phyloP scores from a whole-genome alignment of 805 yeast genomes.

The Wickerhamiella bombiphila region DNA sequence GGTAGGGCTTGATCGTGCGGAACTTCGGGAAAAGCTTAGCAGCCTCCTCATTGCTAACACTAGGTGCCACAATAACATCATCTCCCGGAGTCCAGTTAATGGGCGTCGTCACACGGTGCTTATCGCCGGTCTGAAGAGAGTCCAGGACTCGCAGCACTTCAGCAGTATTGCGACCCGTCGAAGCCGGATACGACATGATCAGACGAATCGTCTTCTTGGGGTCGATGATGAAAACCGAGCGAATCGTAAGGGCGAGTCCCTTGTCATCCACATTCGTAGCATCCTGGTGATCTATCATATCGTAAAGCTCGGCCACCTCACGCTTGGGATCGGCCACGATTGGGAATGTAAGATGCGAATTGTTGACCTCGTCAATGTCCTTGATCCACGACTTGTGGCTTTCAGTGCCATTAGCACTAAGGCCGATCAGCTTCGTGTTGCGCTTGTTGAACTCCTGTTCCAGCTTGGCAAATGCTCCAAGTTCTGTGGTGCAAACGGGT shows the following conservation, averaged over 20 bases:
- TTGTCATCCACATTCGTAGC: conserved; percentile 55
- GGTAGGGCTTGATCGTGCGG: conserved; percentile 82
- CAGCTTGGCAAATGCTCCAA: conserved; percentile 86
- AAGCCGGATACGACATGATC: conserved; percentile 81
- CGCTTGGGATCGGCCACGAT: conserved; percentile 79
- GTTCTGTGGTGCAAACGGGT: conserved; percentile 93
- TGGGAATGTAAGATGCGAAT: conserved; percentile 69
- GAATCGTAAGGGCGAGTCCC: conserved; percentile 76
- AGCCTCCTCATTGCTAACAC: conserved; percentile 70
- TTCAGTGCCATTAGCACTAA: conserved; percentile 75
- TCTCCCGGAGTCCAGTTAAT: conserved; percentile 86
- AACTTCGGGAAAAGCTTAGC: conserved; percentile 78
- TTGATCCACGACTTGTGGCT: conserved; percentile 82
- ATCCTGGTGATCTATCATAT: conserved; percentile 81
- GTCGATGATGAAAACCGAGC: conserved; percentile 88
- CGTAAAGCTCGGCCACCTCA: conserved; percentile 68
- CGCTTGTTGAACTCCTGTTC: conserved; percentile 84
- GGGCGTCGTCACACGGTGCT: conserved; percentile 80
- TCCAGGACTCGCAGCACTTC: conserved; percentile 88
- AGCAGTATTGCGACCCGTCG: conserved; percentile 87
- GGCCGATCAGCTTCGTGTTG: conserved; percentile 76
- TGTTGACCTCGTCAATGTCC: conserved; percentile 79
- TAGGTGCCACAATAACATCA: conserved; percentile 88
- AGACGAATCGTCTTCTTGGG: conserved; percentile 83
- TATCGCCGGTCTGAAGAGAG: conserved; percentile 78